Evolutionary conservation across 2,329 filamentous ascomycete genomes (phyloP).

Genomic region (Ophiostoma ips): DNA sequence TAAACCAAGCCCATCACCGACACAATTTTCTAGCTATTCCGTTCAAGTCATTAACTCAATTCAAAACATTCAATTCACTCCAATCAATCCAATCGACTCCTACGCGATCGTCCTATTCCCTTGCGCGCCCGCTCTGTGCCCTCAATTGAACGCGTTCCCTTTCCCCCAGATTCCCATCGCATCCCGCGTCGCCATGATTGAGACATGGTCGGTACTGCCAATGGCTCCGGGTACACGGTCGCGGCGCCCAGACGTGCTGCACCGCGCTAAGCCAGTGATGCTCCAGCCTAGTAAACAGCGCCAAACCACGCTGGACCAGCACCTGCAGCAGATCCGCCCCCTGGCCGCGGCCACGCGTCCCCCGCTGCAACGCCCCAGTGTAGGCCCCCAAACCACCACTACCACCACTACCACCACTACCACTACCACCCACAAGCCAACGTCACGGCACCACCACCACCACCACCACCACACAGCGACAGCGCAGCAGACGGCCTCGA

Average conservation of each 20-base stretch:
- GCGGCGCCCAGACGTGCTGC: constrained; percentile 13
- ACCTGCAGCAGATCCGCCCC: constrained; percentile 1
- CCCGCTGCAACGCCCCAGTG: too few species aligned
- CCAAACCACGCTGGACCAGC: constrained; percentile 11
- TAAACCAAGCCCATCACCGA: neutral
- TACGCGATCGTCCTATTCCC: too few species aligned
- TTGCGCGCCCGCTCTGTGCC: neutral
- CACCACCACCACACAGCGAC: neutral
- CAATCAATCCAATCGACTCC: neutral
- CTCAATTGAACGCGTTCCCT: too few species aligned
- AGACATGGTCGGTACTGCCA: constrained; percentile 12
- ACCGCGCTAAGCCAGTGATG: constrained; percentile 10
- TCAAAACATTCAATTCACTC: too few species aligned
- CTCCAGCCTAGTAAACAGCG: constrained; percentile 11
- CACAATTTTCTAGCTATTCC: too few species aligned
- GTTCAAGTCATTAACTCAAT: too few species aligned
- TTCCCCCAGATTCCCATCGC: too few species aligned
- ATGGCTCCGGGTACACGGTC: constrained; percentile 16
- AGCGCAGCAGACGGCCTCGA: too few species aligned
- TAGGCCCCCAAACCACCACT: neutral
- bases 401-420: too few species aligned
- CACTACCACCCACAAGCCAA: neutral
- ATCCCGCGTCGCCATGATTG: constrained; percentile 13
- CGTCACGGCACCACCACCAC: neutral
- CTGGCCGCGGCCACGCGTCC: constrained; percentile 3